Percentiles rank a stretch among this genome's conserved stretches.
Conservation (phyloP, 108 stramenopile species). For the Skeletonema marinoi region DNA sequence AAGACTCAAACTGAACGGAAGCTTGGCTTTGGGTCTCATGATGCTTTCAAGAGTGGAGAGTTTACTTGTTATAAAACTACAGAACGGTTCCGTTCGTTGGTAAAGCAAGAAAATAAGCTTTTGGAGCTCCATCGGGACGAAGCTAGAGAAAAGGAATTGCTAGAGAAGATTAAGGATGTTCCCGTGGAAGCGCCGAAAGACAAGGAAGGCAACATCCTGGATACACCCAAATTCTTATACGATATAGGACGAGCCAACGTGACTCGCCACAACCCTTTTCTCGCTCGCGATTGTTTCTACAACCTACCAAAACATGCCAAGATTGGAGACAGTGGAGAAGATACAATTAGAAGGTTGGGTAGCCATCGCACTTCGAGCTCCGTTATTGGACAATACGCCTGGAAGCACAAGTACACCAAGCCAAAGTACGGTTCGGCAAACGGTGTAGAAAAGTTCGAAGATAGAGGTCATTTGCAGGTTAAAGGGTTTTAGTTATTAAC, state of each 20-base stretch:
- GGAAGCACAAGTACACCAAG: constrained; percentile 41
- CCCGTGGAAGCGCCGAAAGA: constrained; percentile 38
- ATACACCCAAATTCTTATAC: constrained; percentile 50
- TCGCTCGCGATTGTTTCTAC: constrained; percentile 49
- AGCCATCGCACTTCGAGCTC: constrained; percentile 39
- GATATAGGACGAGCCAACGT: constrained; percentile 55
- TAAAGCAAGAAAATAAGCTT: constrained; percentile 51
- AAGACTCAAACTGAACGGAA: constrained; percentile 58
- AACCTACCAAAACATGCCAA: constrained; percentile 51
- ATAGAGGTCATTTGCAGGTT: constrained; percentile 37
- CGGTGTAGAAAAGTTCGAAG: constrained; percentile 31
- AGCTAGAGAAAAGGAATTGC: constrained; percentile 27
- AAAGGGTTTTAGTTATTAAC: constrained; percentile 10
- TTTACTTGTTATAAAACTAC: constrained; percentile 58
- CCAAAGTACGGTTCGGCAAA: constrained; percentile 41
- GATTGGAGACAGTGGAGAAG: constrained; percentile 35
- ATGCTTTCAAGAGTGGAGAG: constrained; percentile 61
- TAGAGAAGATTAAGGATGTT: constrained; percentile 13
- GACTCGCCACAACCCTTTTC: constrained; percentile 40
- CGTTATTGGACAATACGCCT: constrained; percentile 46
- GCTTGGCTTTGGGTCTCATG: constrained; percentile 63
- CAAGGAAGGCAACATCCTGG: constrained; percentile 32
- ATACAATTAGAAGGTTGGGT: constrained; percentile 45
- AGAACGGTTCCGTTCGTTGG: constrained; percentile 51
- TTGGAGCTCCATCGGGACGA: constrained; percentile 26